phyloP scores from a whole-genome alignment of 2,329 filamentous ascomycete species.

The Colletotrichum higginsianum region DNA sequence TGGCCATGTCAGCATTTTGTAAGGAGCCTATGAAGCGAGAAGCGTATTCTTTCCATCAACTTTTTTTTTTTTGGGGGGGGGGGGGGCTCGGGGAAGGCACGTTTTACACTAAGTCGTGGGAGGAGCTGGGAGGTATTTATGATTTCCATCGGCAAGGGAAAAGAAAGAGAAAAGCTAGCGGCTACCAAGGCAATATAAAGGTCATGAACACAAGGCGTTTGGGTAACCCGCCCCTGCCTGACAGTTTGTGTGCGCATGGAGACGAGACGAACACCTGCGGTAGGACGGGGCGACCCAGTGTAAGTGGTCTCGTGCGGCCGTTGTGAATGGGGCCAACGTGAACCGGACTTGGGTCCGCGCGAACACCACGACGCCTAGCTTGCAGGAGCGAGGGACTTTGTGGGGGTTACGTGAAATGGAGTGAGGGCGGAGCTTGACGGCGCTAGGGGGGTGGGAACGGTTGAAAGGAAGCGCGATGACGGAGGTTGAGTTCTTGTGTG shows the following conservation, averaged over 20 bases:
- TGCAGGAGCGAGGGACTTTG: not conserved
- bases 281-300: not conserved
- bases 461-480: not conserved
- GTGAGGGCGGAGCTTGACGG: not conserved
- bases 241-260: not conserved
- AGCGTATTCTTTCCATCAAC: slow-evolving; percentile 2
- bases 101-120: not conserved
- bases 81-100: not conserved
- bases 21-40: slow-evolving; percentile 30
- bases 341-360: slow-evolving; percentile 16
- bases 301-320: slow-evolving; percentile 19
- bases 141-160: not conserved
- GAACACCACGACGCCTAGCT: slow-evolving; percentile 19
- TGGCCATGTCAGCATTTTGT: slow-evolving; percentile 24
- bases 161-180: slow-evolving; percentile 11
- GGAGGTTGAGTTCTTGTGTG: no score
- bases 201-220: not conserved
- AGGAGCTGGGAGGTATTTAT: slow-evolving; percentile 13
- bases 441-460: not conserved
- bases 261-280: not conserved
- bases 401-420: not conserved
- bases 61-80: not conserved
- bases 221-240: not conserved
- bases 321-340: not conserved
- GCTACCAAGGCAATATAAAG: slow-evolving; percentile 8